Conservation (phyloP, 2,329 filamentous ascomycete species). For the Rosellinia necatrix region DNA sequence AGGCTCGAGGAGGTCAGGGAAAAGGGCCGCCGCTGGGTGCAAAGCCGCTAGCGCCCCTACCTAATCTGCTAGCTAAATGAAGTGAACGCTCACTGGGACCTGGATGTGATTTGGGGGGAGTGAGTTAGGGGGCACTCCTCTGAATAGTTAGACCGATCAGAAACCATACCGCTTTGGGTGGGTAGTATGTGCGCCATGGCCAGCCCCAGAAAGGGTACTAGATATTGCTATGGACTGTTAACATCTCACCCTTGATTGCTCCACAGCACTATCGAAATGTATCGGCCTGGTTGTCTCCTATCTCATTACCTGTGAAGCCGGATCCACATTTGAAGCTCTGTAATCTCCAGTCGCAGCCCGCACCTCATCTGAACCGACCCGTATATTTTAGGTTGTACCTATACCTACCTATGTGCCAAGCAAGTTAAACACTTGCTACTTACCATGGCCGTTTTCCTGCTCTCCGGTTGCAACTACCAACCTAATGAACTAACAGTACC, state of each 20-base stretch:
- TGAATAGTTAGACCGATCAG: slow-evolving; percentile 16
- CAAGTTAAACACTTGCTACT: no score
- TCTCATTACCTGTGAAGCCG: slow-evolving; percentile 13
- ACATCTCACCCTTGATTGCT: neutral
- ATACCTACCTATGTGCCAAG: no score
- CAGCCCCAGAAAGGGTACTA: slow-evolving; percentile 14
- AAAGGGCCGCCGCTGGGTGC: slow-evolving; percentile 28
- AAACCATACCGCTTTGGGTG: slow-evolving; percentile 21
- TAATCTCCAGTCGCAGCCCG: slow-evolving; percentile 24
- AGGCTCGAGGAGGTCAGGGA: slow-evolving; percentile 31
- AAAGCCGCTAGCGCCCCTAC: slow-evolving; percentile 30
- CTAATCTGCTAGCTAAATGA: slow-evolving; percentile 29
- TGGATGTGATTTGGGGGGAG: slow-evolving; percentile 23
- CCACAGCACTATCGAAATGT: slow-evolving; percentile 3
- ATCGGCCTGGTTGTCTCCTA: slow-evolving; percentile 6
- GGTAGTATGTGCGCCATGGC: slow-evolving; percentile 17
- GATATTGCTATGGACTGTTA: slow-evolving; percentile 16
- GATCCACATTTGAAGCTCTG: slow-evolving; percentile 24
- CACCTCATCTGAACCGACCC: slow-evolving; percentile 16
- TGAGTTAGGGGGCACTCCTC: slow-evolving; percentile 22
- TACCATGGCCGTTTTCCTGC: no score
- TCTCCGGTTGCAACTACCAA: no score
- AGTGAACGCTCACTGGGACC: slow-evolving; percentile 18
- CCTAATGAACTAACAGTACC: no score
- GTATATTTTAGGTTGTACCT: neutral